Percentiles rank a stretch among this genome's conserved stretches.
Conservation (phyloP, 164 flowering plant species). For the Malania oleifera region DNA sequence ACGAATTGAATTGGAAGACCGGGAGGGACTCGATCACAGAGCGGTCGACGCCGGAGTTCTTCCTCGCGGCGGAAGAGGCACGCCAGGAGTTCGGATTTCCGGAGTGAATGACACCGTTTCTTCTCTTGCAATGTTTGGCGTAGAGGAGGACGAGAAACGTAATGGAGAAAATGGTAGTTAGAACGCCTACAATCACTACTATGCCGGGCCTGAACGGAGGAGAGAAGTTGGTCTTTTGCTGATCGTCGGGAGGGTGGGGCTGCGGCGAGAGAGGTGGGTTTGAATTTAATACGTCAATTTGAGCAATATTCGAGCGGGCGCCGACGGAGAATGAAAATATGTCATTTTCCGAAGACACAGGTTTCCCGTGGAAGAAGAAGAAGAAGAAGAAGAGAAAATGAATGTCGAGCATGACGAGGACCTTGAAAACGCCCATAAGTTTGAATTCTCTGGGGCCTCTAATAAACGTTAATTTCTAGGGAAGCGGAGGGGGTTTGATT, state of each 20-base stretch:
- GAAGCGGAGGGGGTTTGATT: neutral
- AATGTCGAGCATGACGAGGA: too few relatives aligned
- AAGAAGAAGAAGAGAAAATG: too few relatives aligned
- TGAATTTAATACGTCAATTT: neutral
- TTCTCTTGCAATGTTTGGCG: slow-evolving; percentile 65
- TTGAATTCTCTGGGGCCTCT: neutral
- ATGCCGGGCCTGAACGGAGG: slow-evolving; percentile 61
- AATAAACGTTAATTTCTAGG: neutral
- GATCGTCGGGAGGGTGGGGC: slow-evolving; percentile 5
- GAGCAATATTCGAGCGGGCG: too few relatives aligned
- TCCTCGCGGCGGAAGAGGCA: slow-evolving; percentile 20
- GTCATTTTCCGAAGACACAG: too few relatives aligned
- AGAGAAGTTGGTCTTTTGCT: slow-evolving; percentile 7
- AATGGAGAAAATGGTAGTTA: slow-evolving; percentile 71
- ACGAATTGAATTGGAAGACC: slow-evolving; percentile 61
- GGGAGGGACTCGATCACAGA: slow-evolving; percentile 73
- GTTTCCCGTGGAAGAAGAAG: too few relatives aligned
- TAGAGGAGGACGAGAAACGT: slow-evolving; percentile 81
- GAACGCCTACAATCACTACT: slow-evolving; percentile 52
- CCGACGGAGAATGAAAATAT: too few relatives aligned
- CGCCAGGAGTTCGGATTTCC: neutral
- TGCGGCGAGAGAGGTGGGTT: slow-evolving; percentile 15
- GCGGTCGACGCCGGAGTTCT: slow-evolving; percentile 70
- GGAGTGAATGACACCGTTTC: slow-evolving; percentile 3
- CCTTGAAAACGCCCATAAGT: too few relatives aligned